Conservation (phyloP, 768 basidiomycete species). For the Holtermannia corniformis region DNA sequence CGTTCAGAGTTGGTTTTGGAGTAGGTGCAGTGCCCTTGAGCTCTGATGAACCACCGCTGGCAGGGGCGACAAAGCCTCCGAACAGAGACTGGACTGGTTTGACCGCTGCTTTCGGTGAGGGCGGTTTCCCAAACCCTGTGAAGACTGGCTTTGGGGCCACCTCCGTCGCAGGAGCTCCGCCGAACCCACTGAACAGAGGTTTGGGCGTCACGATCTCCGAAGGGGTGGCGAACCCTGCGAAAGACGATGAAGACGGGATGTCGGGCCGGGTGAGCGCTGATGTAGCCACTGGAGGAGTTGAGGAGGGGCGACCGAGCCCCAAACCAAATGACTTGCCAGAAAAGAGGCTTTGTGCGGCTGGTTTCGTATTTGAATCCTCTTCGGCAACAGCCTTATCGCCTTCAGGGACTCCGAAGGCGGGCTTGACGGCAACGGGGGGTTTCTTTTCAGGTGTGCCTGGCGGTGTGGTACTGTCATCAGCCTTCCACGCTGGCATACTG, state of each 20-base stretch:
- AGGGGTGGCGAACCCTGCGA: not conserved
- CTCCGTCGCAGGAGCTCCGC: too few species aligned
- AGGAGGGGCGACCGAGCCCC: conserved; percentile 25
- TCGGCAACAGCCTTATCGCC: not conserved
- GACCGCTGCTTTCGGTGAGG: too few species aligned
- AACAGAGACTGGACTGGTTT: too few species aligned
- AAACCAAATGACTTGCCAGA: conserved; percentile 18
- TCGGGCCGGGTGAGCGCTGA: not conserved
- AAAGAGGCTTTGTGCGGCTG: not conserved
- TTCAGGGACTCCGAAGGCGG: not conserved
- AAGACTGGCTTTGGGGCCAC: too few species aligned
- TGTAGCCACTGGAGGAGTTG: not conserved
- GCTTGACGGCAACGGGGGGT: not conserved
- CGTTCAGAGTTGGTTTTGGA: too few species aligned
- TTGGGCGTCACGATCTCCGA: too few species aligned
- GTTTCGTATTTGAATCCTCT: not conserved
- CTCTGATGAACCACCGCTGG: too few species aligned
- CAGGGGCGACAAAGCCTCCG: too few species aligned
- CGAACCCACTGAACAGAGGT: too few species aligned
- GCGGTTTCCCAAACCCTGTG: too few species aligned
- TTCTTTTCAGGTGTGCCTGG: conserved; percentile 13
- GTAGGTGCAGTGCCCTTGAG: too few species aligned
- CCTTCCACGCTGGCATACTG: conserved; percentile 19
- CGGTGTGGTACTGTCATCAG: conserved; percentile 10
- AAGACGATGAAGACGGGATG: conserved; percentile 2